Percentiles rank a stretch among this genome's conserved stretches.
phyloP scores from a whole-genome alignment of 345 rosid genomes.

The Capsella bursapastoris region DNA sequence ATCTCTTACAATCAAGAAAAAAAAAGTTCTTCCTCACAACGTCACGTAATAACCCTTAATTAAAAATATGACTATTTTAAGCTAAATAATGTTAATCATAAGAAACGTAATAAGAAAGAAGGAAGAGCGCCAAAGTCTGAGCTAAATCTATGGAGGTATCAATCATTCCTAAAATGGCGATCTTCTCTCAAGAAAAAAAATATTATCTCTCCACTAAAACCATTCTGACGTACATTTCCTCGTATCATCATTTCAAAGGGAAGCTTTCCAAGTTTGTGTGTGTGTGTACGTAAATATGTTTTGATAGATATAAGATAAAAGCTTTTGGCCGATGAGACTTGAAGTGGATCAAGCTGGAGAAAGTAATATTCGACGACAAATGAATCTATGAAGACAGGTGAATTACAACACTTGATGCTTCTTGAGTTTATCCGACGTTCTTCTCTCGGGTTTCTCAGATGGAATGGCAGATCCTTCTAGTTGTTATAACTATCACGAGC shows the following conservation, averaged over 20 bases:
- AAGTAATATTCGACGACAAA: constrained; percentile 51
- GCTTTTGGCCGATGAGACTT: constrained; percentile 52
- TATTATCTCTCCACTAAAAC: constrained; percentile 38
- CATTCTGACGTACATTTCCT: constrained; percentile 23
- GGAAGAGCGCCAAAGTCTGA: constrained; percentile 70
- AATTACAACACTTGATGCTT: constrained; percentile 58
- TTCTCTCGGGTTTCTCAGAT: constrained; percentile 70
- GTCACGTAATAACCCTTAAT: constrained; percentile 8
- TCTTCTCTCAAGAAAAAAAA: constrained; percentile 26
- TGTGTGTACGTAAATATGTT: constrained; percentile 1
- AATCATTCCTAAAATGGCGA: constrained; percentile 48
- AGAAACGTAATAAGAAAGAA: constrained; percentile 51
- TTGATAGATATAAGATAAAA: constrained; percentile 16
- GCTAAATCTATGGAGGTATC: constrained; percentile 51
- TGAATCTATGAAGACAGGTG: constrained; percentile 93
- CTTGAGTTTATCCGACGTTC: constrained; percentile 56
- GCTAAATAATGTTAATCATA: constrained; percentile 34
- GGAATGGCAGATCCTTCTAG: constrained; percentile 99
- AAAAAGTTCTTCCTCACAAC: constrained; percentile 19
- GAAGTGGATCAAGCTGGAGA: constrained; percentile 32
- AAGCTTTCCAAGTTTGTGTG: neutral
- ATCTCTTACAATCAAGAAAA: constrained; percentile 4
- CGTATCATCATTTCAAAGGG: constrained; percentile 18
- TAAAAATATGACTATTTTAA: constrained; percentile 38
- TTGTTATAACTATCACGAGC: constrained; percentile 70